Evolutionary conservation across 2,329 filamentous ascomycete genomes (phyloP).

Genomic region (Emergomyces orientalis): DNA sequence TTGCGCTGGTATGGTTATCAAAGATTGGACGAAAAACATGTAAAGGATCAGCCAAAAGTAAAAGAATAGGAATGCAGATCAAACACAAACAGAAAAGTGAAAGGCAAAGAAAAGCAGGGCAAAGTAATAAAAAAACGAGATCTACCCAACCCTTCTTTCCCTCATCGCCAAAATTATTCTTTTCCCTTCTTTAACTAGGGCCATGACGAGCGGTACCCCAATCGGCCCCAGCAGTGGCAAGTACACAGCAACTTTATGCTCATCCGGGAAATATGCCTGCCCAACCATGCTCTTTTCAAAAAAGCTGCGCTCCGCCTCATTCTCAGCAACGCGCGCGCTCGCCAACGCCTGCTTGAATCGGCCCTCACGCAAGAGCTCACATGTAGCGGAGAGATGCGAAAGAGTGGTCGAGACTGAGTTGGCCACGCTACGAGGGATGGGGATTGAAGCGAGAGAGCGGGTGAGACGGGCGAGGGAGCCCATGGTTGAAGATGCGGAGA

Average conservation of each 20-base stretch:
- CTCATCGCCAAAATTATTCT: constrained; percentile 36
- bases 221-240: constrained; percentile 83
- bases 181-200: constrained; percentile 70
- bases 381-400: constrained; percentile 65
- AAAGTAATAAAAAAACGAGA: background rate
- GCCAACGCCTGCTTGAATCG: constrained; percentile 59
- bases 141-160: constrained; percentile 14
- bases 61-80: background rate
- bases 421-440: constrained; percentile 79
- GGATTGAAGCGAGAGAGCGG: constrained; percentile 74
- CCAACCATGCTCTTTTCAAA: constrained; percentile 99
- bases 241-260: constrained; percentile 96
- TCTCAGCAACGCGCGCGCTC: constrained; percentile 75
- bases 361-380: constrained; percentile 56
- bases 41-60: background rate
- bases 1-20: background rate
- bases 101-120: background rate
- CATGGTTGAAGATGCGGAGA: constrained; percentile 85
- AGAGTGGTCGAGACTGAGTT: constrained; percentile 76
- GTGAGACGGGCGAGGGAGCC: constrained; percentile 85
- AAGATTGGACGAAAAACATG: background rate
- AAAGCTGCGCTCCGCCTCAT: constrained; percentile 84
- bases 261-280: constrained; percentile 95
- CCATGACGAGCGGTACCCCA: constrained; percentile 79
- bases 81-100: background rate